phyloP scores from a whole-genome alignment of 2,329 filamentous ascomycete species.

The Colletotrichum cordylinicola region DNA sequence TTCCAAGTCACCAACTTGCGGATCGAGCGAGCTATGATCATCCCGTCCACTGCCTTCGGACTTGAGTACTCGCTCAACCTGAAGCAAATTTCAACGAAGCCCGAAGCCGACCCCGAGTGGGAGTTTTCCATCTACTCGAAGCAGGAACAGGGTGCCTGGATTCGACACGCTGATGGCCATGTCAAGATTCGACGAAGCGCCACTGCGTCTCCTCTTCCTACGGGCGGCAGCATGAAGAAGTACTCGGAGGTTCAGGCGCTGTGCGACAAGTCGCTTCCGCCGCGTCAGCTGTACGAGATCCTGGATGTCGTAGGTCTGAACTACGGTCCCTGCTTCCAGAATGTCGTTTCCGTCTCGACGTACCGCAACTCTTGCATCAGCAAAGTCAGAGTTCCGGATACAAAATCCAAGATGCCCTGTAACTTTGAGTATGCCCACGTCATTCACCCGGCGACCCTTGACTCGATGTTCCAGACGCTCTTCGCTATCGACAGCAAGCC shows the following conservation, averaged over 20 bases:
- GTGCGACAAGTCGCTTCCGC: constrained; percentile 39
- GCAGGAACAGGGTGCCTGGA: constrained; percentile 32
- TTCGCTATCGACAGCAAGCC: constrained; percentile 49
- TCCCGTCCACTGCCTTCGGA: constrained; percentile 51
- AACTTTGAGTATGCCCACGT: constrained; percentile 59
- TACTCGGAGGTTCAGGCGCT: constrained; percentile 28
- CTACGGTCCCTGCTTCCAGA: constrained; percentile 57
- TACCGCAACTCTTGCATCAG: constrained; percentile 38
- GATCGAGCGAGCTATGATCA: constrained; percentile 57
- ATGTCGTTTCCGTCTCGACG: constrained; percentile 43
- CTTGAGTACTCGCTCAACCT: constrained; percentile 57
- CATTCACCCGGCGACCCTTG: constrained; percentile 64
- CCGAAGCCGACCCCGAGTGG: constrained; percentile 24
- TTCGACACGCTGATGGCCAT: constrained; percentile 21
- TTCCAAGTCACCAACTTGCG: constrained; percentile 51
- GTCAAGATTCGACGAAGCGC: constrained; percentile 17
- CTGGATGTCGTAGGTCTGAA: constrained; percentile 57
- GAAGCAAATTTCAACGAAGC: constrained; percentile 28
- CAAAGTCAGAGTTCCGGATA: constrained; percentile 52
- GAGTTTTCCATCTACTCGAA: constrained; percentile 55
- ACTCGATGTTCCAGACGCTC: constrained; percentile 60
- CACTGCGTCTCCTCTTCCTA: neutral
- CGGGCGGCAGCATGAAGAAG: constrained; percentile 13
- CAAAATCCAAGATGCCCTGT: constrained; percentile 56
- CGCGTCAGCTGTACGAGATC: constrained; percentile 55